Percentiles rank a stretch among this genome's conserved stretches.
Conservation (phyloP, 495 filamentous ascomycete genomes). For the Neurospora tetraspora region DNA sequence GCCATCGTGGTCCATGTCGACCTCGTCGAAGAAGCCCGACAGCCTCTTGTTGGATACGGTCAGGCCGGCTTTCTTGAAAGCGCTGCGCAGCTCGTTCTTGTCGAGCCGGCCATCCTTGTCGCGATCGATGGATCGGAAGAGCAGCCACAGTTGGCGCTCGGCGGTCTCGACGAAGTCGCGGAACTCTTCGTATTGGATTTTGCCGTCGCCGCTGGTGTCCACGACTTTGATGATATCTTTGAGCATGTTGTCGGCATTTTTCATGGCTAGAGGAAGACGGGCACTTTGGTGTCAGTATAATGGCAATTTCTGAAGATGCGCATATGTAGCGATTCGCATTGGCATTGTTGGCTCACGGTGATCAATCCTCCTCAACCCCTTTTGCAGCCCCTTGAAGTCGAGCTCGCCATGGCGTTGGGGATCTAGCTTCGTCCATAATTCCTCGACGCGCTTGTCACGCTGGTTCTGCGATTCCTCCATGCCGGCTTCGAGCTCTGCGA, state of each 20-base stretch:
- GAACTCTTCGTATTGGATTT: conserved; percentile 89
- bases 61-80: conserved; percentile 70
- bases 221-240: conserved; percentile 66
- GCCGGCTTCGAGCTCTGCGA: conserved; percentile 30
- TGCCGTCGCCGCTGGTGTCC: conserved; percentile 77
- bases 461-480: conserved; percentile 57
- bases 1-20: conserved; percentile 84
- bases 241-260: conserved; percentile 86
- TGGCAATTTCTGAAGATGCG: background rate
- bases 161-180: conserved; percentile 76
- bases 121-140: conserved; percentile 82
- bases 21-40: conserved; percentile 75
- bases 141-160: conserved; percentile 65
- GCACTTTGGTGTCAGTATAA: conserved; percentile 14
- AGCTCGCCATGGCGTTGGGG: conserved; percentile 64
- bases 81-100: conserved; percentile 66
- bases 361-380: conserved; percentile 78
- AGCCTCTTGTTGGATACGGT: conserved; percentile 67
- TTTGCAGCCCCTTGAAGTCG: conserved; percentile 72
- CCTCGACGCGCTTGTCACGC: conserved; percentile 65
- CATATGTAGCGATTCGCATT: background rate
- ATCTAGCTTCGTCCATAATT: conserved; percentile 74
- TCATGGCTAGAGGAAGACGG: conserved; percentile 52
- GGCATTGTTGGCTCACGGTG: conserved; percentile 58
- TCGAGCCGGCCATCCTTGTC: conserved; percentile 83